Evolutionary conservation across 2,329 filamentous ascomycete species (phyloP).

Genomic region (Calonectria crousiana): DNA sequence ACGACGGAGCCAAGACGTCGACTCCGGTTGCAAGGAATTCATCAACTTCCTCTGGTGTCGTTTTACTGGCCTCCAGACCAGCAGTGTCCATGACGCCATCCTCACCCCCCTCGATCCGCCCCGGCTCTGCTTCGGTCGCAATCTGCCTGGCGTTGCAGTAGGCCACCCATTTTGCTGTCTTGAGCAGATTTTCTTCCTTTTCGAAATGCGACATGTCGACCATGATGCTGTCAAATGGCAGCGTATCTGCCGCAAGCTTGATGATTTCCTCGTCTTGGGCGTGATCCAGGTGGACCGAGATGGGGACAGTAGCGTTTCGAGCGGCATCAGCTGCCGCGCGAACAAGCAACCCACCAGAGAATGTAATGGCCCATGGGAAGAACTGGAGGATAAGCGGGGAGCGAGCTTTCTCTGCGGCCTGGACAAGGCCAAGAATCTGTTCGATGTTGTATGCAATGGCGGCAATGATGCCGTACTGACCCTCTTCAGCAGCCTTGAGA

Average conservation of each 20-base stretch:
- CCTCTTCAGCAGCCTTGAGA: constrained; percentile 30
- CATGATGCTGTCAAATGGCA: constrained; percentile 79
- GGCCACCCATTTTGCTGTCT: constrained; percentile 16
- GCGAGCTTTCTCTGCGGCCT: constrained; percentile 75
- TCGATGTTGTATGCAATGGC: constrained; percentile 71
- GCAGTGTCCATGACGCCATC: constrained; percentile 75
- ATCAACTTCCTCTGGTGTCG: constrained; percentile 75
- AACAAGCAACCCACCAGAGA: constrained; percentile 62
- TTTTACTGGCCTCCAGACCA: constrained; percentile 64
- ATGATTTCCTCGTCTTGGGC: constrained; percentile 70
- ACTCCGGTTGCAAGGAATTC: constrained; percentile 79
- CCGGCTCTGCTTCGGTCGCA: constrained; percentile 32
- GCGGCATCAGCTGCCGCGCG: constrained; percentile 65
- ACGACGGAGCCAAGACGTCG: constrained; percentile 79
- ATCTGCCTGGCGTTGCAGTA: constrained; percentile 26
- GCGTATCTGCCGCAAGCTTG: constrained; percentile 62
- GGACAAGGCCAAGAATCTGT: constrained; percentile 75
- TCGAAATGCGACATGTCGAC: constrained; percentile 82
- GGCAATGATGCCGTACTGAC: constrained; percentile 27
- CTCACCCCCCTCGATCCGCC: constrained; percentile 62
- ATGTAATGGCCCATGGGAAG: constrained; percentile 79
- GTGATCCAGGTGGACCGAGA: constrained; percentile 76
- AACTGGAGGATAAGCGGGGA: constrained; percentile 77
- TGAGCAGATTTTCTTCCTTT: constrained; percentile 73
- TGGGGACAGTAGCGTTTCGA: constrained; percentile 65